Base-by-base conservation (phyloP, 768 basidiomycete species). In the Collybia mongolica region DNA sequence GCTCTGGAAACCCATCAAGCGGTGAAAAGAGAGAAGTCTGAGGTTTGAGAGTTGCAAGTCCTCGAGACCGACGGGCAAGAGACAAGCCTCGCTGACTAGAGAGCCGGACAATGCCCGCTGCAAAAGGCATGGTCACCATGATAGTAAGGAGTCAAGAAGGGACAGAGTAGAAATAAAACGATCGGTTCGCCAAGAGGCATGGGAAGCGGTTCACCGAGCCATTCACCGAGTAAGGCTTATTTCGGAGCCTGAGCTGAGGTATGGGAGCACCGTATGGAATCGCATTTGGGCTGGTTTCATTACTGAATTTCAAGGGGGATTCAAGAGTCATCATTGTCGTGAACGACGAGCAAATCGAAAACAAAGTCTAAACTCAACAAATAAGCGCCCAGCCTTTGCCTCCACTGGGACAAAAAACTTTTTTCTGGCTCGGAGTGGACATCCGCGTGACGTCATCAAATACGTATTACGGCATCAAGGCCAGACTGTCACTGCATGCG, bases 1-100 rank as follows among this genome's bases (percentile, higher is more conserved):
- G 84, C 59, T 90, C 84, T 39, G 84, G 67, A 72, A 98, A 98
- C 28, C 86, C 88, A 72, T 99, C 96, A 55, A 97, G 76, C 2
- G 94, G 83, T 11, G 85, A 79, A 65, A 96, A 93, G 55, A 95
- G 75, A 24, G 84, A 81, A 0, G 74, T 56, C 9, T 82, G 78
- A 19, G 77, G 68, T 63, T 79, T 83, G 48, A 82, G 74, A 11
- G 84, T 85, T 22, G 86, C 86, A 50, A 88, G 72, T 48, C 48
- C 48, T 48, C 54, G 57, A 46, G 55, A 53, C 48, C 45, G 49
- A 38, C 39, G 49, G 44, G 48, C 47, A 49, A 40, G 28, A 46
- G 47, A 32, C 22, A 46, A 36, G 44, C 49, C 38, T 46, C 28
- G 48, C 49, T 44, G 56, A 44, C 48, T 58, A 44, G 58, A 35